A percentile compares a stretch with the other conserved stretches of the same genome.
Evolutionary conservation across 2,329 filamentous ascomycete species (phyloP).

Genomic region (Penicillium polonicum): DNA sequence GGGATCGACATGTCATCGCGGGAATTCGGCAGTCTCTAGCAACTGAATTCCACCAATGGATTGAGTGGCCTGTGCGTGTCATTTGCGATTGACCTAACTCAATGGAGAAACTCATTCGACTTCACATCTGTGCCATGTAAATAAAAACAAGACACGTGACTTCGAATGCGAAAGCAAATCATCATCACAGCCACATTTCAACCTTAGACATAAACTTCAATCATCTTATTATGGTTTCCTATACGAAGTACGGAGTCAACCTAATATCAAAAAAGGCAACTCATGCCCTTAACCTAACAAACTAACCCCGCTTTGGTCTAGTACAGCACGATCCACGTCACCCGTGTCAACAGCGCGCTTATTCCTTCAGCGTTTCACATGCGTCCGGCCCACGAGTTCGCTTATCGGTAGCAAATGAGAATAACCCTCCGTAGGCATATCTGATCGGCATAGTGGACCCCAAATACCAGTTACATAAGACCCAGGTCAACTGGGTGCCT

Average conservation of each 20-base stretch:
- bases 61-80: slow-evolving; percentile 28
- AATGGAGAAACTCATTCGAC: neutral
- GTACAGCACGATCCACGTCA: neutral
- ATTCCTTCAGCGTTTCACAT: neutral
- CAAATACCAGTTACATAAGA: too few species aligned
- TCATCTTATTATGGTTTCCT: neutral
- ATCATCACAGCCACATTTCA: neutral
- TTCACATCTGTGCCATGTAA: neutral
- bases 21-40: slow-evolving; percentile 26
- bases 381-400: neutral
- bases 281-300: neutral
- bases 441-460: too few species aligned
- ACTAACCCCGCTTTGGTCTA: neutral
- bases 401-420: neutral
- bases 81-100: neutral
- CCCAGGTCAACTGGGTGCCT: too few species aligned
- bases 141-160: too few species aligned
- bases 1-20: slow-evolving; percentile 34
- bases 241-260: neutral
- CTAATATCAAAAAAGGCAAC: neutral
- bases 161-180: neutral
- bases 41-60: slow-evolving; percentile 21
- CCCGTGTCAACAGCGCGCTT: neutral
- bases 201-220: neutral
- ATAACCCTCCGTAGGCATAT: neutral